Conservation (phyloP, 192 early-diverging fungal genomes). For the Jimgerdemannia lactiflua region DNA sequence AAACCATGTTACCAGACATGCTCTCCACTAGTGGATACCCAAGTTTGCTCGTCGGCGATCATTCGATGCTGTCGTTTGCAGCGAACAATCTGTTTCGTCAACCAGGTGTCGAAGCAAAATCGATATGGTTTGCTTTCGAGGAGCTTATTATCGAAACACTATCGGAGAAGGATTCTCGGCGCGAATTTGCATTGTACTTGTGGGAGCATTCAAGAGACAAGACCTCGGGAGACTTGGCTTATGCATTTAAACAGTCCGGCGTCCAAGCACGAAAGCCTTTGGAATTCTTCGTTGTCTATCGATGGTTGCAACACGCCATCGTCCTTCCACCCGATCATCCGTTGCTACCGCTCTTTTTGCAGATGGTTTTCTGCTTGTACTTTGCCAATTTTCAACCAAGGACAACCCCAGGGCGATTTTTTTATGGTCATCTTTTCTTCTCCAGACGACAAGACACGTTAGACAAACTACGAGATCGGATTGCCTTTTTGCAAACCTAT, state of each 20-base stretch:
- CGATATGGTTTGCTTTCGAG: conserved; percentile 48
- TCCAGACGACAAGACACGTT: conserved; percentile 29
- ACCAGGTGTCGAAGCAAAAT: conserved; percentile 39
- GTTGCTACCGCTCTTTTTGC: conserved; percentile 40
- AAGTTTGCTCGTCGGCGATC: conserved; percentile 45
- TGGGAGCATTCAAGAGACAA: background rate
- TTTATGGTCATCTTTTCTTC: conserved; percentile 39
- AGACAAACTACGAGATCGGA: conserved; percentile 31
- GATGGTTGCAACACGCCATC: conserved; percentile 47
- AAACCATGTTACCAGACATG: conserved; percentile 37
- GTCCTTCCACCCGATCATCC: conserved; percentile 34
- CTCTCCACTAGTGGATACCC: conserved; percentile 37
- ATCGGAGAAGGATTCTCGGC: conserved; percentile 27
- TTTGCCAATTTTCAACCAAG: conserved; percentile 28
- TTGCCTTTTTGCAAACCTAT: conserved; percentile 34
- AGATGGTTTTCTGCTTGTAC: conserved; percentile 49
- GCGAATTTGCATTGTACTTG: background rate
- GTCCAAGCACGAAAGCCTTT: background rate
- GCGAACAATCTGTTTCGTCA: conserved; percentile 37
- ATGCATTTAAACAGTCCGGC: background rate
- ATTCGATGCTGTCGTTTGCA: conserved; percentile 41
- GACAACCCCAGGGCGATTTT: conserved; percentile 4
- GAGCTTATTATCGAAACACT: conserved; percentile 37
- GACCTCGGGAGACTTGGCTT: background rate
- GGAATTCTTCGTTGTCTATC: conserved; percentile 47